Percentiles rank a stretch among this genome's conserved stretches.
Conservation (phyloP, 805 yeast species). For the Saccharomycodes ludwigii region DNA sequence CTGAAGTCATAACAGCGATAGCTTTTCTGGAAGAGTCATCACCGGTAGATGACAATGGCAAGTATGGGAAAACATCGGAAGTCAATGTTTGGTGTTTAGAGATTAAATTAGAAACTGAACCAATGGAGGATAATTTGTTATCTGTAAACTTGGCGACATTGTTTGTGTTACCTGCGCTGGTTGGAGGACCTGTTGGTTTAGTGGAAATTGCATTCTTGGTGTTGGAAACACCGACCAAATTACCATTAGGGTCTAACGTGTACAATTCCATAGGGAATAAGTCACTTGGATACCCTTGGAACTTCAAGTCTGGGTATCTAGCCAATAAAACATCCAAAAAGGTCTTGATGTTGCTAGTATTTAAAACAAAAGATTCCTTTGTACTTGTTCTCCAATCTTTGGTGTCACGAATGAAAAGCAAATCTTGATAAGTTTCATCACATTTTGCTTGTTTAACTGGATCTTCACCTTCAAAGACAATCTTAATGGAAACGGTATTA, state of each 20-base stretch:
- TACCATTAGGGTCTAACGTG: constrained; percentile 71
- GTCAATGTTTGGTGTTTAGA: not conserved
- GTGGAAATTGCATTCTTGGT: constrained; percentile 40
- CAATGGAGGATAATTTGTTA: not conserved
- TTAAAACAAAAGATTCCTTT: constrained; percentile 23
- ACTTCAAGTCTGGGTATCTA: constrained; percentile 22
- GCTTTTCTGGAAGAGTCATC: constrained; percentile 23
- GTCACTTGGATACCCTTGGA: constrained; percentile 56
- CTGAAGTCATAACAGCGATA: constrained; percentile 71
- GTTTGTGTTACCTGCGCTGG: not conserved
- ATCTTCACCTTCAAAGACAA: constrained; percentile 1
- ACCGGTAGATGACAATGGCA: not conserved
- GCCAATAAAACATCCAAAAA: constrained; percentile 15
- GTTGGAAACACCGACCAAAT: constrained; percentile 63
- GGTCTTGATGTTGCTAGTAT: constrained; percentile 15
- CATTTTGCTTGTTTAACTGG: too few species aligned
- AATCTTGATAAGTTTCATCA: constrained; percentile 5
- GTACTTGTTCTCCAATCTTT: constrained; percentile 39
- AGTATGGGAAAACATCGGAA: too few species aligned
- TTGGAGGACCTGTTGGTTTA: constrained; percentile 14
- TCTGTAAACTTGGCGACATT: constrained; percentile 10
- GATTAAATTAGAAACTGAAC: constrained; percentile 1
- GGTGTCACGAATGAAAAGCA: constrained; percentile 7
- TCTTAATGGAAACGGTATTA: constrained; percentile 5
- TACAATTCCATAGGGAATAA: constrained; percentile 63